These are phyloP conservation scores for Ophidiomyces ophidiicola DNA, from an alignment of 2,329 filamentous ascomycete genomes.

Conservation along the genomic window DNA sequence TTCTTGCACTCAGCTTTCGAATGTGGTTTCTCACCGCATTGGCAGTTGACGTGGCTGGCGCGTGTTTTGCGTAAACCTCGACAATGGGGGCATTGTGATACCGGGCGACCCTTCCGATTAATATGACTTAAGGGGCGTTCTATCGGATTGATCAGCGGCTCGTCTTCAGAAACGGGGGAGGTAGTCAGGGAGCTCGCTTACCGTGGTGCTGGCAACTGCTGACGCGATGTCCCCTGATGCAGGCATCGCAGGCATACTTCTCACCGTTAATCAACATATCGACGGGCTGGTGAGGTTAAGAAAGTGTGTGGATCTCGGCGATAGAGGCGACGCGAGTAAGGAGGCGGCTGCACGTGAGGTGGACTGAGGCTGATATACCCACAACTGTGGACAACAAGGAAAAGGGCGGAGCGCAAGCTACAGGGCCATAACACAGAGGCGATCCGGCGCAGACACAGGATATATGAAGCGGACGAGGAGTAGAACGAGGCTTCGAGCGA, in stretches of 20 bases:
- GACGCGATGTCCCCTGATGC: slow-evolving; percentile 94
- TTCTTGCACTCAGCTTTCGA: slow-evolving; percentile 28
- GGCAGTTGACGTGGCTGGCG: slow-evolving; percentile 87
- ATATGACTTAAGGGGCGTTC: slow-evolving; percentile 88
- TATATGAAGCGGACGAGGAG: neutral
- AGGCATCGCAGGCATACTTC: slow-evolving; percentile 52
- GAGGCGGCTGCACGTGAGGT: slow-evolving; percentile 9
- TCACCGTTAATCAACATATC: slow-evolving; percentile 19
- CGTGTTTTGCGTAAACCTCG: slow-evolving; percentile 92
- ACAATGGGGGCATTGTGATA: slow-evolving; percentile 96
- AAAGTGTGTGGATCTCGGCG: neutral
- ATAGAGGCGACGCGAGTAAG: slow-evolving; percentile 1
- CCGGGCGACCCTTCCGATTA: slow-evolving; percentile 93
- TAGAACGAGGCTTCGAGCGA: neutral
- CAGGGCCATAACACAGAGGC: slow-evolving; percentile 3
- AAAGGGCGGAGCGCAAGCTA: neutral
- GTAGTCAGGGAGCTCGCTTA: slow-evolving; percentile 44
- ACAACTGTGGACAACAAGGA: neutral
- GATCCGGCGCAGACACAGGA: neutral
- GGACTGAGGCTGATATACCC: slow-evolving; percentile 6
- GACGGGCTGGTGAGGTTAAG: neutral
- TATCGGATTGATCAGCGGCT: slow-evolving; percentile 29
- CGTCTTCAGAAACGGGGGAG: neutral
- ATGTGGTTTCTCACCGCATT: slow-evolving; percentile 75
- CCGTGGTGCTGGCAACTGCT: slow-evolving; percentile 95